phyloP scores from a whole-genome alignment of 139 green algal species.

The Tetradesmus obliquus region DNA sequence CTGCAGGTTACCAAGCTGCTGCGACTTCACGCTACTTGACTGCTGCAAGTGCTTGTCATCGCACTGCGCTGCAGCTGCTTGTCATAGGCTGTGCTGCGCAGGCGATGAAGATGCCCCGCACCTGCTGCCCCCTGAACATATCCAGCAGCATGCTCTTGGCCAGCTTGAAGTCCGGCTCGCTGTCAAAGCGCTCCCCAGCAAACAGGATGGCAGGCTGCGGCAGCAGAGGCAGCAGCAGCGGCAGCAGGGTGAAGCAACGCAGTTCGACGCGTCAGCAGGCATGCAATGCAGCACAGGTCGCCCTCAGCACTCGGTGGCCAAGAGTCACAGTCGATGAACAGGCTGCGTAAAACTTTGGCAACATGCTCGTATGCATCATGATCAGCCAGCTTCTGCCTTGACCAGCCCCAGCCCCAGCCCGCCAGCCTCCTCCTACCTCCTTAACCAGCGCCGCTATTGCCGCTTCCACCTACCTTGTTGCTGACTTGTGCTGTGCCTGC shows the following conservation, averaged over 20 bases:
- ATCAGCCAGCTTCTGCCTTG: no score
- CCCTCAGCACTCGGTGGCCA: no score
- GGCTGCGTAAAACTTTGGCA: no score
- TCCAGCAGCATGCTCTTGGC: constrained; percentile 89
- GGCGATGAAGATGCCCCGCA: constrained; percentile 22
- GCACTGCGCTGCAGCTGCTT: background rate
- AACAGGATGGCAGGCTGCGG: constrained; percentile 88
- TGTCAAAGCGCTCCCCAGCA: constrained; percentile 89
- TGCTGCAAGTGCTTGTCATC: no score
- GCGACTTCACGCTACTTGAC: no score
- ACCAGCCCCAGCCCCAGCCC: no score
- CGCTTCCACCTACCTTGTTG: constrained; percentile 68
- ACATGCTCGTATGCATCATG: no score
- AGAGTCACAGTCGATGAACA: no score
- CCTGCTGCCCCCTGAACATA: constrained; percentile 84
- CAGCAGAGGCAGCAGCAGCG: background rate
- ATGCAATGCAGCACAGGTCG: background rate
- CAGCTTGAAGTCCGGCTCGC: constrained; percentile 67
- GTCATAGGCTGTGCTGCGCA: background rate
- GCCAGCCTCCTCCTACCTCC: no score
- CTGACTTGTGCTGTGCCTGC: constrained; percentile 50
- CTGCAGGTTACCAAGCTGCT: no score
- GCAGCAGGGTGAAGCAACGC: background rate
- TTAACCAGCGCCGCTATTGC: no score
- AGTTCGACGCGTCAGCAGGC: background rate